A percentile compares a stretch with the other conserved stretches of the same genome.
Evolutionary conservation across 2,329 filamentous ascomycete species (phyloP).

Genomic region (Monilinia laxa): DNA sequence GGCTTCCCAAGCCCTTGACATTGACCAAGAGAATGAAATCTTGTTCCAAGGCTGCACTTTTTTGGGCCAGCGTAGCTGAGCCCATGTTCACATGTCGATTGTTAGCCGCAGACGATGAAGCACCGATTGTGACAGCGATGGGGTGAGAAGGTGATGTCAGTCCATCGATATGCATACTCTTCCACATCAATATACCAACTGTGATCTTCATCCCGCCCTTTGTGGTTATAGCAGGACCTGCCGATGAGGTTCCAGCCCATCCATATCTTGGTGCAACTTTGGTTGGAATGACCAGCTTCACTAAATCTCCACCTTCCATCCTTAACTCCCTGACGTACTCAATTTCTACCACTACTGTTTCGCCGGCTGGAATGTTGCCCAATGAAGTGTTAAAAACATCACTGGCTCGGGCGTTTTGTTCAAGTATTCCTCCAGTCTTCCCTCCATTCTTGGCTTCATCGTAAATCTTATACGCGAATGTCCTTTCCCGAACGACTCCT

Average conservation of each 20-base stretch:
- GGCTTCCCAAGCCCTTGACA: slow-evolving; percentile 58
- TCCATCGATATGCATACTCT: slow-evolving; percentile 56
- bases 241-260: slow-evolving; percentile 42
- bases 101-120: slow-evolving; percentile 48
- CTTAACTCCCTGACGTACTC: slow-evolving; percentile 70
- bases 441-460: slow-evolving; percentile 57
- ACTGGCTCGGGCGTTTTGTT: slow-evolving; percentile 57
- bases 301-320: slow-evolving; percentile 65
- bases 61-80: slow-evolving; percentile 59
- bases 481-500: slow-evolving; percentile 66
- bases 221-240: background rate
- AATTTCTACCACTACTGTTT: slow-evolving; percentile 59
- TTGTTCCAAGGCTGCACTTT: slow-evolving; percentile 53
- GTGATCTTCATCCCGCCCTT: slow-evolving; percentile 45
- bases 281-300: slow-evolving; percentile 66
- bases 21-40: slow-evolving; percentile 69
- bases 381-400: slow-evolving; percentile 69
- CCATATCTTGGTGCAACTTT: slow-evolving; percentile 67
- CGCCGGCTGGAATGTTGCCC: slow-evolving; percentile 63
- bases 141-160: slow-evolving; percentile 68
- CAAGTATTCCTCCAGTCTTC: slow-evolving; percentile 63
- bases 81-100: slow-evolving; percentile 57
- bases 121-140: slow-evolving; percentile 63
- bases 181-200: slow-evolving; percentile 59
- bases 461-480: slow-evolving; percentile 60